These are phyloP conservation scores for Zymoseptoria tritici DNA, from an alignment of 2,329 filamentous ascomycete genomes.

Conservation along the genomic window DNA sequence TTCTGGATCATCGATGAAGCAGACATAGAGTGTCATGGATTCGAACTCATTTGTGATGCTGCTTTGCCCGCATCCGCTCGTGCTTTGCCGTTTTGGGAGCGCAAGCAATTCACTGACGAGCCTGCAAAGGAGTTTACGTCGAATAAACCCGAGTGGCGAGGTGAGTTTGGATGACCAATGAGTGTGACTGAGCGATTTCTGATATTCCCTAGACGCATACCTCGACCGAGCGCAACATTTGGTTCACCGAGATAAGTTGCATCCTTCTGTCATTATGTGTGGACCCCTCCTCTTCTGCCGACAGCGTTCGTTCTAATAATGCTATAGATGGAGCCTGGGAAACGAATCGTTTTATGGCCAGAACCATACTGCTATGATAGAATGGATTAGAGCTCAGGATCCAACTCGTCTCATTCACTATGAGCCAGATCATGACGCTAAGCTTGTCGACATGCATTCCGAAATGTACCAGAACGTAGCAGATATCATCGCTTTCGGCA, in stretches of 20 bases:
- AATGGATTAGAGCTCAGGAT: conserved; percentile 53
- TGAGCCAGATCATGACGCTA: conserved; percentile 55
- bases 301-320: neutral
- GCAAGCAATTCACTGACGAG: conserved; percentile 46
- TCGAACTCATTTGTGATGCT: conserved; percentile 31
- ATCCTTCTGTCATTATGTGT: conserved; percentile 56
- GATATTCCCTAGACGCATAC: conserved; percentile 44
- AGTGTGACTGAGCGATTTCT: too few relatives aligned
- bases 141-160: conserved; percentile 54
- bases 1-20: conserved; percentile 57
- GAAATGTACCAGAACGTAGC: conserved; percentile 58
- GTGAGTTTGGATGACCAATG: too few relatives aligned
- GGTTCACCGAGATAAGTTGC: conserved; percentile 62
- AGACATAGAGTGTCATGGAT: conserved; percentile 43
- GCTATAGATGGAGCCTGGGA: conserved; percentile 54
- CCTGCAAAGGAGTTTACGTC: conserved; percentile 52
- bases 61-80: conserved; percentile 42
- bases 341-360: conserved; percentile 67
- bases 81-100: conserved; percentile 41
- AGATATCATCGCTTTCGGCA: conserved; percentile 42
- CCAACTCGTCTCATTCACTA: conserved; percentile 57
- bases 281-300: too few relatives aligned
- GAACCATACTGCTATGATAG: conserved; percentile 62
- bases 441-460: conserved; percentile 58
- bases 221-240: conserved; percentile 59